Percentiles rank a stretch among this genome's conserved stretches.
These are phyloP conservation scores for Panicum miliaceum DNA, from an alignment of 176 grass and related monocot species.

Conservation along the genomic window DNA sequence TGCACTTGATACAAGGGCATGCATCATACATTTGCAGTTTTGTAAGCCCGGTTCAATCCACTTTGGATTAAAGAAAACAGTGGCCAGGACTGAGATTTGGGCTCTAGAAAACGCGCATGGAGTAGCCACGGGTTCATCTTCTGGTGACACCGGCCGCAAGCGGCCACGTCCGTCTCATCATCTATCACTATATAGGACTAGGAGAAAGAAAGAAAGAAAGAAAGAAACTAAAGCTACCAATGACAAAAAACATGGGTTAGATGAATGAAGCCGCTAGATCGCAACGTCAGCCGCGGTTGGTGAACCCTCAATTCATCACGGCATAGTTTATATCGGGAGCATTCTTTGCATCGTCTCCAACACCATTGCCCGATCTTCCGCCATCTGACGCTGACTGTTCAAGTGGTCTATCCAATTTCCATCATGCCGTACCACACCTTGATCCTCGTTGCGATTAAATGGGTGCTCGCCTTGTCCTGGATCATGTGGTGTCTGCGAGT, in stretches of 20 bases:
- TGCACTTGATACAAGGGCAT: no score
- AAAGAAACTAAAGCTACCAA: not conserved
- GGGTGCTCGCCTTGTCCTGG: not conserved
- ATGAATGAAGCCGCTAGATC: constrained; percentile 23
- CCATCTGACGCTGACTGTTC: constrained; percentile 19
- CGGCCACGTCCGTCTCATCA: constrained; percentile 14
- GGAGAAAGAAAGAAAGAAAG: not conserved
- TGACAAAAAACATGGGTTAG: not conserved
- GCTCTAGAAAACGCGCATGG: not conserved
- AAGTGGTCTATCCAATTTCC: not conserved
- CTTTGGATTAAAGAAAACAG: not conserved
- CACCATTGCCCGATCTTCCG: not conserved
- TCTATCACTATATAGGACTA: not conserved
- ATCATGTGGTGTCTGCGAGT: not conserved
- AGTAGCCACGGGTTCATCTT: not conserved
- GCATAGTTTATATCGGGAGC: constrained; percentile 7
- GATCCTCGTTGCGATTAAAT: not conserved
- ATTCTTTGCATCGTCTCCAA: not conserved
- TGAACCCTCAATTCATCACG: constrained; percentile 27
- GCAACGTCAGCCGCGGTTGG: constrained; percentile 42
- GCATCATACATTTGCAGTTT: not conserved
- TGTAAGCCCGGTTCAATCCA: not conserved
- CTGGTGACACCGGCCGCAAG: not conserved
- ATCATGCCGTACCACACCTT: not conserved
- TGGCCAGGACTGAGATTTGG: not conserved